These are phyloP conservation scores for Penicillium sp. DNA, from an alignment of 2,329 filamentous ascomycete genomes.

Conservation along the genomic window DNA sequence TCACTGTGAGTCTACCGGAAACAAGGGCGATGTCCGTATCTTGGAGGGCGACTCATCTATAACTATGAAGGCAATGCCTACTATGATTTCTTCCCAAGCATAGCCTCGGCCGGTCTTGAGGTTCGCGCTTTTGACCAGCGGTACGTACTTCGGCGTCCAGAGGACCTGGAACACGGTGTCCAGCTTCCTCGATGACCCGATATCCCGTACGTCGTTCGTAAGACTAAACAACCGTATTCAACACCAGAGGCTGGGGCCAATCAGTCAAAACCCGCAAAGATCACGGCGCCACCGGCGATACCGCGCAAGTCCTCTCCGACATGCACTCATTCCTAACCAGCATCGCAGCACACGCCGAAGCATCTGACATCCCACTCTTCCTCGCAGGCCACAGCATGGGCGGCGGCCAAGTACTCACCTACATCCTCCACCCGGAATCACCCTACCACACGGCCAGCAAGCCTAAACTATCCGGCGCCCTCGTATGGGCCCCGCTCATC, in stretches of 20 bases:
- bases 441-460: constrained; percentile 47
- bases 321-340: constrained; percentile 71
- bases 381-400: constrained; percentile 92
- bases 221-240: neutral
- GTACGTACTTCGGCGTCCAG: constrained; percentile 16
- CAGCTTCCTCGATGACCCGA: neutral
- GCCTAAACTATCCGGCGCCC: constrained; percentile 65
- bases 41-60: neutral
- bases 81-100: constrained; percentile 66
- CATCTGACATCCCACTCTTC: constrained; percentile 57
- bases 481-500: constrained; percentile 77
- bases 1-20: constrained; percentile 52
- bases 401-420: constrained; percentile 71
- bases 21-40: neutral
- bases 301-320: constrained; percentile 69
- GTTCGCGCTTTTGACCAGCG: constrained; percentile 79
- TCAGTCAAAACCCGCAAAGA: constrained; percentile 62
- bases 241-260: constrained; percentile 70
- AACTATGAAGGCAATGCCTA: constrained; percentile 65
- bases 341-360: constrained; percentile 49
- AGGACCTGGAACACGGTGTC: neutral
- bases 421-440: constrained; percentile 41
- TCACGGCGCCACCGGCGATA: constrained; percentile 71
- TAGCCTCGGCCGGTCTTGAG: constrained; percentile 71
- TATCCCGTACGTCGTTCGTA: too few relatives aligned